phyloP scores from a whole-genome alignment of 306 rosid species.

The Benincasa hispida region DNA sequence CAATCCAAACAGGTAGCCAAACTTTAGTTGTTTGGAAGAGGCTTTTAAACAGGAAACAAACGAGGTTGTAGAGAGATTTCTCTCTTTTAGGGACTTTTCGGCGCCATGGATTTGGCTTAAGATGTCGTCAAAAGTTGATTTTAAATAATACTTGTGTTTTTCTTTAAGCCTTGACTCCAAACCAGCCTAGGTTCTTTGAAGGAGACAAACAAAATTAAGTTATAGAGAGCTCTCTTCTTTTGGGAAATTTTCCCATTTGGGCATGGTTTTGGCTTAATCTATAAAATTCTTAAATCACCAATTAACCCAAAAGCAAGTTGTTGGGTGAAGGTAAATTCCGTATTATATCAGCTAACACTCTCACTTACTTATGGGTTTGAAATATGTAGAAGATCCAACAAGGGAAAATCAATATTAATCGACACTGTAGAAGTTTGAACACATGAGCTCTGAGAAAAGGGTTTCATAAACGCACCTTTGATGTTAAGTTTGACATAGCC shows the following conservation, averaged over 20 bases:
- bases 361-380: too few relatives aligned
- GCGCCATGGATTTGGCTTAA: background rate
- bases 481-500: conserved; percentile 67
- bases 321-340: too few relatives aligned
- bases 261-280: background rate
- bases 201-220: background rate
- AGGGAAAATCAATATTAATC: too few relatives aligned
- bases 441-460: too few relatives aligned
- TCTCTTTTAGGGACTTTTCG: background rate
- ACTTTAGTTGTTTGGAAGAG: background rate
- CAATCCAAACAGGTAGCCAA: background rate
- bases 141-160: background rate
- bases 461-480: conserved; percentile 45
- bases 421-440: too few relatives aligned
- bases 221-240: background rate
- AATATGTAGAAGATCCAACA: too few relatives aligned
- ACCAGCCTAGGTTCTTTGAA: background rate
- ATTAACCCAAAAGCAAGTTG: too few relatives aligned
- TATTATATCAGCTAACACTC: too few relatives aligned
- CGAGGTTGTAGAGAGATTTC: too few relatives aligned
- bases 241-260: background rate
- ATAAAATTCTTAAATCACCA: too few relatives aligned
- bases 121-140: background rate
- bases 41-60: background rate
- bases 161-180: background rate